Evolutionary conservation across 768 basidiomycete species (phyloP), one percentile per base, ranked within the genome.

Genomic region (Auricularia cornea): DNA sequence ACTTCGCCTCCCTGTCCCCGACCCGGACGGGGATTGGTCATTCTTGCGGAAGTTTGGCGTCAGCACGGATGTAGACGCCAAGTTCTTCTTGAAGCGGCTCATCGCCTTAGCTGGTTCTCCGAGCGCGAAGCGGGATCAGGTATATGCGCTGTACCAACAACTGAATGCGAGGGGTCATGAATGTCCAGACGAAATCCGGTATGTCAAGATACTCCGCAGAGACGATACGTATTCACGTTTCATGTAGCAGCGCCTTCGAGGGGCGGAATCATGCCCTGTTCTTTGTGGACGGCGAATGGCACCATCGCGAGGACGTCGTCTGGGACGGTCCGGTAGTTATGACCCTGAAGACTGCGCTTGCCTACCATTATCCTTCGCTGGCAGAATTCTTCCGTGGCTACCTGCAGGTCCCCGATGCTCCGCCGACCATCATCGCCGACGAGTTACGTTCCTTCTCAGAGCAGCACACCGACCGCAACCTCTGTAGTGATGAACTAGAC

Each of bases 281-380:
- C 23, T 60, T 38, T 38, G n/a, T 38, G 11, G 26, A 28, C n/a
- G 29, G 23, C 6, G 14, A 60, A 8, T 60, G 59, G 59, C 18
- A 16, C 5, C 11, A 8, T 14, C 20, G 35, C 14, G 10, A 44
- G 26, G 26, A 60, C 38, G 65, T 64, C 6, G 66, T 68, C 26
- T 70, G 70, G 70, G 28, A 64, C 26, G 69, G 67, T 4, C 67
- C 70, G 1, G 62, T 44, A 16, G 65, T 68, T 0, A 56, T 70
- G 62, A 70, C 61, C 26, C 63, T 69, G 6, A 68, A 66, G 57
- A 56, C 63, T 3, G n/a, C 60, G 52, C 63, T 70, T 38, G 63
- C 52, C 12, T 32, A 38, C 32, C 56, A 51, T 20, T 70, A 67
- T 62, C 62, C 63, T 1, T 28, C 32, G 40, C 33, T 70, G 14